Base-by-base conservation (phyloP, 192 early-diverging fungal genomes). In the Cladochytrium replicatum region DNA sequence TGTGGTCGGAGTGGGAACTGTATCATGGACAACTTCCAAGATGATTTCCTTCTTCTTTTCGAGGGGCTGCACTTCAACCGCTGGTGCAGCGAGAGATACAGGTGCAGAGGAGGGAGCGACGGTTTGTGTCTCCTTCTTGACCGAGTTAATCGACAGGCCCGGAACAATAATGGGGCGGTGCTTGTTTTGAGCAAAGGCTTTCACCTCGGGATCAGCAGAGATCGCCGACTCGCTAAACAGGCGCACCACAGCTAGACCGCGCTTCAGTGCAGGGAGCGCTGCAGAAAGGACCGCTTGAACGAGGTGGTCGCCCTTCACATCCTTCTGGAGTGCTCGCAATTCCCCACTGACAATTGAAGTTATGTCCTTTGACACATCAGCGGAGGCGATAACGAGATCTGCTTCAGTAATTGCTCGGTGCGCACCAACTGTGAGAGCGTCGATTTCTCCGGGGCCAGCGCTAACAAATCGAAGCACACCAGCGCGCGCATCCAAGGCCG, bases 111-210 rank as follows among this genome's bases (percentile, higher is more conserved):
- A 17, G 13, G 34, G 13, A 37, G 17, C 17, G 34, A 37, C 34
- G 17, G 34, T 13, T 37, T 37, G 13, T 37, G 34, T 37, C 17
- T 13, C 13, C 34, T 37, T 37, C 13, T 32, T 28, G 31, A 3
- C 6, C 29, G 5, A 13, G 27, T 22, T 46, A 21, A 3, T 28
- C 0, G 82, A 77, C 13, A 88, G 72, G n/a, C 83, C 84, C 1
- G 86, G 83, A 0, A 88, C 66, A 19, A 85, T 66, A 34, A 80
- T 70, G 3, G 85, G 63, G n/a, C 77, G 71, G 46, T 71, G 85
- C 6, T 84, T 85, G 46, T 69, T 68, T 28, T 77, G 57, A 17
- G 68, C 70, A 59, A 88, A 88, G 39, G 68, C 8, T 15, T 17
- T 23, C 8, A 55, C 19, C 25, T 58, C 57, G 5, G 38, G 47